Base-by-base conservation (phyloP, 345 rosid species). In the Salix dunnii region DNA sequence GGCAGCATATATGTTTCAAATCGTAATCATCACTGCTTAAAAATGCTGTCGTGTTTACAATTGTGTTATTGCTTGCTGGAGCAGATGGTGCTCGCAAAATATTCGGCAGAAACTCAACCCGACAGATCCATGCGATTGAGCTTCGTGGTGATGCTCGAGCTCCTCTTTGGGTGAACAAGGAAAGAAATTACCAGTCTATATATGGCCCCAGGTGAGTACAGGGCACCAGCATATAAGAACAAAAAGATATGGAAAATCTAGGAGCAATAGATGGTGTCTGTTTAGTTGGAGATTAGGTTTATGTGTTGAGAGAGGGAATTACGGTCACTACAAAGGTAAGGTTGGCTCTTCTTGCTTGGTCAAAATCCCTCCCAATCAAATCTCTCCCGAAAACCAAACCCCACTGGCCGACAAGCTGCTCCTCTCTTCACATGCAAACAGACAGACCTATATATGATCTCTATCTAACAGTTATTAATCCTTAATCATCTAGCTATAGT, bases 321-420 rank as follows among this genome's bases (percentile, higher is more conserved):
- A 17, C 43, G 70, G 73, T 80, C 68, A 73, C 53, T 78, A 66
- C 66, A 62, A 82, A 68, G 48, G 64, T 55, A 75, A 58, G 33
- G 21, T 48, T 66, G 86, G 86, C 83, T 77, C 86, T 30, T 64
- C 31, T 67, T 28, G 65, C 70, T 71, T 79, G 84, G 90, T 88
- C 89, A 90, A 89, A 86, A n/a, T 0, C 76, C 64, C 38, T 36
- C 83, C 73, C 66, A 76, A 71, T 73, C 71, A 67, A 75, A 71
- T 78, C 76, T 43, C 53, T 69, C 25, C 48, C 11, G 3, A 27
- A 14, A 67, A 27, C 76, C 68, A 70, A 76, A 64, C 72, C 78
- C 75, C 78, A 78, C 77, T 75, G 70, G 63, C 87, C 85, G 86
- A 81, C 86, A 81, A 18, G 58, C 17, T 53, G 68, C 71, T 60